These are phyloP conservation scores for Suhomyces coccinellae DNA, from an alignment of 1,139 yeast species.

Conservation along the genomic window DNA sequence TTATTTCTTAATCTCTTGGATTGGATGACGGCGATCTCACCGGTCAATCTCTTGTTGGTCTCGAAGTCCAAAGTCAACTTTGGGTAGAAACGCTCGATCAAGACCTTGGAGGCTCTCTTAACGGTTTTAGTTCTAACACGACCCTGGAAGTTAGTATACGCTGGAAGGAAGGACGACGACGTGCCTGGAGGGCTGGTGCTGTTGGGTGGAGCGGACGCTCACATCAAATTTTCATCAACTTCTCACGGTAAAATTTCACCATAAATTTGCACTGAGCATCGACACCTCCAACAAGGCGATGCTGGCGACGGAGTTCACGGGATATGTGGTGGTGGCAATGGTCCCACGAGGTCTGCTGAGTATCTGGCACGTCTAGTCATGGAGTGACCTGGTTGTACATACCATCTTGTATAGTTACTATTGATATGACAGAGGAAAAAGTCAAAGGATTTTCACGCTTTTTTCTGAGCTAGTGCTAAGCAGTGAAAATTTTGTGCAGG, in stretches of 20 bases:
- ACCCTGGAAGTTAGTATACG: slow-evolving; percentile 60
- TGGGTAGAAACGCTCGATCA: slow-evolving; percentile 99
- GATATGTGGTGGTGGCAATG: no score
- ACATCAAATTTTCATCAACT: background rate
- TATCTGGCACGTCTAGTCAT: background rate
- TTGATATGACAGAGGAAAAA: slow-evolving; percentile 21
- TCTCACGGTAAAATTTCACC: background rate
- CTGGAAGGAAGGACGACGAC: background rate
- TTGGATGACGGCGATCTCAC: slow-evolving; percentile 98
- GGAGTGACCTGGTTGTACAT: slow-evolving; percentile 22
- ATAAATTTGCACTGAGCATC: no score
- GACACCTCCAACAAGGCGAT: no score
- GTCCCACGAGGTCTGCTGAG: background rate
- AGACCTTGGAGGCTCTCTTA: slow-evolving; percentile 99
- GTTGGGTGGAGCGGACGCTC: background rate
- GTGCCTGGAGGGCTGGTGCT: background rate
- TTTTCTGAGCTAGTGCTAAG: slow-evolving; percentile 9
- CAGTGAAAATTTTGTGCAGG: slow-evolving; percentile 14
- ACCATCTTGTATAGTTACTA: slow-evolving; percentile 40
- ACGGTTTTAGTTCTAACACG: slow-evolving; percentile 99
- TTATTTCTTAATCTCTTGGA: slow-evolving; percentile 99
- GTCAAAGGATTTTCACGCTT: slow-evolving; percentile 10
- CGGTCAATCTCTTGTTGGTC: slow-evolving; percentile 99
- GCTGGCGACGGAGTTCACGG: no score
- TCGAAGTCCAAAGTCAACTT: slow-evolving; percentile 99